Base-by-base conservation (phyloP, 306 rosid species). In the Herpetospermum pedunculosum region DNA sequence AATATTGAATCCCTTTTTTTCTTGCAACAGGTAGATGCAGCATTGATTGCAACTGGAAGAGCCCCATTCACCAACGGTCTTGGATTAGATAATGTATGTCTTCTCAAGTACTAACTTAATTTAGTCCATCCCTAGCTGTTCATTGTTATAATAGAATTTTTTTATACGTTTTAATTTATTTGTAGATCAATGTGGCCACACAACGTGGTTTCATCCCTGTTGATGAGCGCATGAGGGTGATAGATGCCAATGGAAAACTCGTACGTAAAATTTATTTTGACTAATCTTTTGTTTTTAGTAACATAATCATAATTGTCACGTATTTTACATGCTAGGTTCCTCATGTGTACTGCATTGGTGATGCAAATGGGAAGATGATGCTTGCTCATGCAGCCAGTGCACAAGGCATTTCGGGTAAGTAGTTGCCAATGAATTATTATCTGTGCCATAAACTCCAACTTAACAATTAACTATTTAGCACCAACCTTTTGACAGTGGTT, bases 351-450 rank as follows among this genome's bases (percentile, higher is more conserved):
- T 94, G 98, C 85, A 91, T 94, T 74, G 97, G 98, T 43, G 98
- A 94, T 80, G 98, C 97, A 64, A 91, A 94, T 75, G 95, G 97
- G 74, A 91, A 94, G 87, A 86, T 94, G 96, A 94, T 94, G 98
- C 91, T 94, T 84, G 97, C 98, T 78, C 97, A 94, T 86, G 97
- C 97, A 70, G 97, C 95, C 75, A 94, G 96, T 57, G 98, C 98
- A 38, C 98, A 94, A 83, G 97, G 98, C 81, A 94, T 94, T 85
- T 89, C 96, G 67, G 97, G 95, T 85, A 63, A 77, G 74, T 67
- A 72, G 49, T 30, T 59, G 43, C 75, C 46, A 11, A 49, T 57
- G 71, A 67, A 63, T 64, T 74, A 23, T 58, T 77, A n/a, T 37
- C 41, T 32, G 10, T 64, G 52, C 30, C 38, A 21, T 35, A 30